Evolutionary conservation across 2,329 filamentous ascomycete species (phyloP).

Genomic region (Pseudocercospora fuligena): DNA sequence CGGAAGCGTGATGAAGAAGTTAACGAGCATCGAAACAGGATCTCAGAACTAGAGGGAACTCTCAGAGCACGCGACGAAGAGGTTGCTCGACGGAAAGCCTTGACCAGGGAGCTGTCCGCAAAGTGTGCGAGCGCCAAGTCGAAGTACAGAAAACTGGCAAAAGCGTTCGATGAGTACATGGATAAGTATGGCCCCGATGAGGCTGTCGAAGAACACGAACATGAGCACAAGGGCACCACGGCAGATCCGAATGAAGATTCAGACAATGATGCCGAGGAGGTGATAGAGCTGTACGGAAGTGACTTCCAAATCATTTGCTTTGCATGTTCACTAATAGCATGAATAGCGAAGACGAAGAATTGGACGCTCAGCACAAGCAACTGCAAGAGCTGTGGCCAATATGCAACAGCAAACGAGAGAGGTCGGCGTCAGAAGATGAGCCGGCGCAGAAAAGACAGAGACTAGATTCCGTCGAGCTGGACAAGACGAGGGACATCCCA

Average conservation of each 20-base stretch:
- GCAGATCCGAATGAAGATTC: background rate
- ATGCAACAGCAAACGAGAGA: background rate
- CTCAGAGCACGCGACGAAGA: background rate
- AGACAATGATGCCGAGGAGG: background rate
- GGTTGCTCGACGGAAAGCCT: background rate
- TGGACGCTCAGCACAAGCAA: conserved; percentile 7
- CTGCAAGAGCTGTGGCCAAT: conserved; percentile 10
- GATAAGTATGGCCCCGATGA: background rate
- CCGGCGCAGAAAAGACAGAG: background rate
- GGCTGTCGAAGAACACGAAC: background rate
- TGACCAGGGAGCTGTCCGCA: background rate
- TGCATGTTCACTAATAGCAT: background rate
- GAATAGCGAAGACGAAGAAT: background rate
- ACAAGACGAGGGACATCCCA: background rate
- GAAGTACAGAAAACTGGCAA: conserved; percentile 8
- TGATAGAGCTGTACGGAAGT: background rate
- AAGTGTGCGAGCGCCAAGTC: background rate
- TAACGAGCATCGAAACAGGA: background rate
- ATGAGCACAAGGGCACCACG: background rate
- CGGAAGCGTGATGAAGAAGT: background rate
- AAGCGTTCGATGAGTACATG: conserved; percentile 6
- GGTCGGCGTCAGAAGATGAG: background rate
- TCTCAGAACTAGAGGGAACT: background rate
- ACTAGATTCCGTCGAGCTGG: background rate
- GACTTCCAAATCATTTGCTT: background rate